These are phyloP conservation scores for Nannochloropsis gaditana DNA, from an alignment of 108 stramenopile genomes.

Conservation along the genomic window DNA sequence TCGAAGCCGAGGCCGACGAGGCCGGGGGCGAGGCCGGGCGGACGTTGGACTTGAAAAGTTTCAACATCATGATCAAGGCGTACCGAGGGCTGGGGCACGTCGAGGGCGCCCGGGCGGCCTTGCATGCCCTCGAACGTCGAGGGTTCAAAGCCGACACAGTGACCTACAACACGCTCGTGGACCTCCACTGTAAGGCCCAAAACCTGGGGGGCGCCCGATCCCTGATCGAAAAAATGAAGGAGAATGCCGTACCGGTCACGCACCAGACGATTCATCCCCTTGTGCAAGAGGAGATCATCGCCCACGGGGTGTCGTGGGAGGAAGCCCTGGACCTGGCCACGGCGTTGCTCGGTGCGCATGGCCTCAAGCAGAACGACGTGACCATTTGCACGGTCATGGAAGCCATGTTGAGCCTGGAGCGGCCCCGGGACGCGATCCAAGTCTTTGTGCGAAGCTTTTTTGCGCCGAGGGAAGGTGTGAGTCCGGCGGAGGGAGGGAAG, in stretches of 20 bases:
- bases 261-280: neutral
- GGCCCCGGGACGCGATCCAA: neutral
- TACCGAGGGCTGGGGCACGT: neutral
- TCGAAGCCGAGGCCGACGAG: neutral
- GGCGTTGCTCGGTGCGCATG: neutral
- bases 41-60: neutral
- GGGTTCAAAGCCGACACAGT: neutral
- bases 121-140: neutral
- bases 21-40: neutral
- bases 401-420: neutral
- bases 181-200: neutral
- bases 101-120: neutral
- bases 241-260: neutral
- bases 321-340: neutral
- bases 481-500: neutral
- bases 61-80: neutral
- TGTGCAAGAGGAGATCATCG: neutral
- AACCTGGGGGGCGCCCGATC: neutral
- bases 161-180: neutral
- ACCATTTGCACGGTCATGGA: neutral
- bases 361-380: neutral
- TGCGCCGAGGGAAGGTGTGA: neutral
- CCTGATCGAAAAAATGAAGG: neutral
- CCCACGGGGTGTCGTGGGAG: neutral
- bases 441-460: neutral